Evolutionary conservation across 2,329 filamentous ascomycete genomes (phyloP).

Genomic region (Trichophyton benhamiae): DNA sequence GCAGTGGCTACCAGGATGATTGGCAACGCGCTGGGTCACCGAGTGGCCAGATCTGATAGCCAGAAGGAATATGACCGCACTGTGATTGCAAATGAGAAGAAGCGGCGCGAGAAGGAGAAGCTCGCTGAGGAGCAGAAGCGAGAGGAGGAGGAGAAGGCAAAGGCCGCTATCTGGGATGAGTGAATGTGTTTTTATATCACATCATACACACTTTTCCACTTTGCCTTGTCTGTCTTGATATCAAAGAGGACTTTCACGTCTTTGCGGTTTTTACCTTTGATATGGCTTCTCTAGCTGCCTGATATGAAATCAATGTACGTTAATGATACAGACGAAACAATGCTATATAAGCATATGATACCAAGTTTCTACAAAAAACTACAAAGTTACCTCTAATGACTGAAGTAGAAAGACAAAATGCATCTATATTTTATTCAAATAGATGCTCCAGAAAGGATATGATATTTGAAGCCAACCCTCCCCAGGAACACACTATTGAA

Average conservation of each 20-base stretch:
- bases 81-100: constrained; percentile 72
- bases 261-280: not conserved
- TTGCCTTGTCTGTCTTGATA: not conserved
- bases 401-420: too few relatives aligned
- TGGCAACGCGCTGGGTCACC: constrained; percentile 71
- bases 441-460: not conserved
- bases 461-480: not conserved
- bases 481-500: not conserved
- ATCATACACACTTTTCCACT: not conserved
- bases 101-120: constrained; percentile 58
- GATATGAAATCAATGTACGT: not conserved
- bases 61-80: constrained; percentile 76
- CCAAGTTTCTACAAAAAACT: not conserved
- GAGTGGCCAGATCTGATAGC: constrained; percentile 72
- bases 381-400: too few relatives aligned
- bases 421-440: not conserved
- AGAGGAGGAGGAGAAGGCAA: constrained; percentile 59
- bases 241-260: not conserved
- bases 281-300: not conserved
- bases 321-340: not conserved
- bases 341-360: not conserved
- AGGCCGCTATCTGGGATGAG: constrained; percentile 68
- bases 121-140: constrained; percentile 51
- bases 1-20: constrained; percentile 84
- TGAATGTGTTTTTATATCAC: not conserved